Percentiles rank a stretch among this genome's conserved stretches.
Conservation (phyloP, 2,329 filamentous ascomycete genomes). For the Parascedosporium putredinis region DNA sequence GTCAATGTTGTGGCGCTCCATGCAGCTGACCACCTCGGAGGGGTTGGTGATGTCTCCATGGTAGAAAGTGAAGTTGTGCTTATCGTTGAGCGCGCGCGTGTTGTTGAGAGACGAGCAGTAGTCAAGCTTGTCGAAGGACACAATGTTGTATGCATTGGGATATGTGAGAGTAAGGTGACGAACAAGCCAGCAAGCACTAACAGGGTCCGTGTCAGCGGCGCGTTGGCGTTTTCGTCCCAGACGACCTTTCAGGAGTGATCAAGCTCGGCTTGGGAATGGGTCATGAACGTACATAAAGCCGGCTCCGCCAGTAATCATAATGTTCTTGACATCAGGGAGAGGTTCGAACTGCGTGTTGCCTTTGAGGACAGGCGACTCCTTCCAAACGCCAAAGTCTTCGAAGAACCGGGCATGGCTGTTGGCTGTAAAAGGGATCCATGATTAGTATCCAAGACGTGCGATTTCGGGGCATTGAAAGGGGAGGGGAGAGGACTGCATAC, state of each 20-base stretch:
- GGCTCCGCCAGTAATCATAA: slow-evolving; percentile 74
- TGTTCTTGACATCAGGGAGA: slow-evolving; percentile 60
- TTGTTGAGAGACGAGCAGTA: slow-evolving; percentile 77
- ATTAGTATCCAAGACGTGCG: too few relatives aligned
- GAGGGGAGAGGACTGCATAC: slow-evolving; percentile 1
- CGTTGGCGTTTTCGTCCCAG: too few relatives aligned
- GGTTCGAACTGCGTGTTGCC: slow-evolving; percentile 63
- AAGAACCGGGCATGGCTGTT: slow-evolving; percentile 31
- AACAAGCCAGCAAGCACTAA: slow-evolving; percentile 71
- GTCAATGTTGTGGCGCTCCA: slow-evolving; percentile 63
- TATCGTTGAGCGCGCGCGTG: slow-evolving; percentile 55
- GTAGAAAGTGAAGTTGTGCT: slow-evolving; percentile 67
- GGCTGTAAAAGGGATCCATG: too few relatives aligned
- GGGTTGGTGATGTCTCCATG: slow-evolving; percentile 69
- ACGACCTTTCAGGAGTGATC: too few relatives aligned
- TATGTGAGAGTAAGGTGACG: slow-evolving; percentile 69
- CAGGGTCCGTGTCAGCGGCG: too few relatives aligned
- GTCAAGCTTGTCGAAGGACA: slow-evolving; percentile 78
- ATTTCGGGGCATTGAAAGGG: slow-evolving; percentile 8
- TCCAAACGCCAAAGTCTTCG: slow-evolving; percentile 57
- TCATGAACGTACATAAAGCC: slow-evolving; percentile 63
- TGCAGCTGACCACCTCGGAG: slow-evolving; percentile 57
- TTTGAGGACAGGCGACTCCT: slow-evolving; percentile 57
- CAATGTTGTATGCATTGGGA: slow-evolving; percentile 61
- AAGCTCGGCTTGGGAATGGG: background rate